Percentiles rank a stretch among this genome's conserved stretches.
These are phyloP conservation scores for Ascomycota sp. DNA, from an alignment of 2,329 filamentous ascomycete species.

Conservation along the genomic window DNA sequence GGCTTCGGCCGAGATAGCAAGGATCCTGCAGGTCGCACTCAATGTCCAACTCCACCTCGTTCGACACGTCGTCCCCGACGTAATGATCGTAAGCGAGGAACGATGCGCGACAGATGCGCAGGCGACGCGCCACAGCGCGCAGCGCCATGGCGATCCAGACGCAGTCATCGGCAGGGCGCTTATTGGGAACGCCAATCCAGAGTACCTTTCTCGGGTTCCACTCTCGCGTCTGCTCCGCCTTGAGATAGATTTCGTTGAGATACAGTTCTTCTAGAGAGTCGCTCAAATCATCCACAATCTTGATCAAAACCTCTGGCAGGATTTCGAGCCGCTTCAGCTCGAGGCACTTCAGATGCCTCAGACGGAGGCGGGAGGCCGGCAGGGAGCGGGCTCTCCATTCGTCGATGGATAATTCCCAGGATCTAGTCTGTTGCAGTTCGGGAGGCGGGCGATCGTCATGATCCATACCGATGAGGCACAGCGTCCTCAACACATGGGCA, in stretches of 20 bases:
- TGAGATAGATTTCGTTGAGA: constrained; percentile 22
- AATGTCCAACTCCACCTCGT: no score
- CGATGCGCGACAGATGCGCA: constrained; percentile 21
- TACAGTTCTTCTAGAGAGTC: constrained; percentile 21
- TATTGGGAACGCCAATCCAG: constrained; percentile 24
- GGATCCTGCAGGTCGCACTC: constrained; percentile 21
- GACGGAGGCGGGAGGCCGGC: constrained; percentile 14
- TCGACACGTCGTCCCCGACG: constrained; percentile 10
- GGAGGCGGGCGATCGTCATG: constrained; percentile 16
- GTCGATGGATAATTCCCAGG: constrained; percentile 13
- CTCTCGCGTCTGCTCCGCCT: constrained; percentile 15
- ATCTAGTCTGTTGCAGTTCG: constrained; percentile 16
- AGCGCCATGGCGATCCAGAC: constrained; percentile 21
- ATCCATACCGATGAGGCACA: constrained; percentile 25
- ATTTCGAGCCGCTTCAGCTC: constrained; percentile 22
- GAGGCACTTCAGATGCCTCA: constrained; percentile 17
- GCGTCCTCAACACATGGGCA: constrained; percentile 19
- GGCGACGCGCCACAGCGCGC: constrained; percentile 12
- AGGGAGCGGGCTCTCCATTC: constrained; percentile 19
- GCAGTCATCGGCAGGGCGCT: constrained; percentile 13
- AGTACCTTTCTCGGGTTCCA: constrained; percentile 15
- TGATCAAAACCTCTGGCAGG: constrained; percentile 13
- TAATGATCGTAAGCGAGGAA: constrained; percentile 22
- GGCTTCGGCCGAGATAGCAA: constrained; percentile 15
- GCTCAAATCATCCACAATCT: constrained; percentile 13